Conservation (phyloP, 148 eudicot species). For the Rhododendron henanense region DNA sequence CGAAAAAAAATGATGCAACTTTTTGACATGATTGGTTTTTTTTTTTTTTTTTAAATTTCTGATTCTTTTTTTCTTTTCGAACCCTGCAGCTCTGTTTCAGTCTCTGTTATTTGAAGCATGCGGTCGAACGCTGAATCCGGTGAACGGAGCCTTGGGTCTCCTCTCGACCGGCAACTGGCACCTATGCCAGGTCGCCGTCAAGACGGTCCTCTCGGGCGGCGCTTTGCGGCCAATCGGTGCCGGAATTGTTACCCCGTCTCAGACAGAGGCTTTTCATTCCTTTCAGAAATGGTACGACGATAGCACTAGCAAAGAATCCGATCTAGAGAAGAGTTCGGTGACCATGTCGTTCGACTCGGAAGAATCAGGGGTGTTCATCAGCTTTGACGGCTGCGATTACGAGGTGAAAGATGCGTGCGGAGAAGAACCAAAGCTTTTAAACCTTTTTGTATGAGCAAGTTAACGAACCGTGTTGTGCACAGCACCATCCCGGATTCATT, state of each 20-base stretch:
- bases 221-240: conserved; percentile 16
- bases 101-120: conserved; percentile 47
- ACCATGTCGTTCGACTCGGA: not conserved
- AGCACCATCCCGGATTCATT: too few relatives aligned
- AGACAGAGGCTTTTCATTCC: not conserved
- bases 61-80: not conserved
- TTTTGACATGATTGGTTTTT: too few relatives aligned
- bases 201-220: conserved; percentile 46
- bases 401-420: not conserved
- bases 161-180: conserved; percentile 55
- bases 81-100: conserved; percentile 42
- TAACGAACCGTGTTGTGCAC: not conserved
- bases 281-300: not conserved
- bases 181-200: conserved; percentile 40
- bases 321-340: not conserved
- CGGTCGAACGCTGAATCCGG: conserved; percentile 52
- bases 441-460: not conserved
- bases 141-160: conserved; percentile 47
- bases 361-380: not conserved
- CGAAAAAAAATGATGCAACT: too few relatives aligned
- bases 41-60: too few relatives aligned
- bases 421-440: not conserved
- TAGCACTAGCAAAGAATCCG: not conserved
- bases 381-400: not conserved
- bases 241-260: conserved; percentile 1